Conservation (phyloP, 192 early-diverging fungal genomes). For the Coemansia sp. region DNA sequence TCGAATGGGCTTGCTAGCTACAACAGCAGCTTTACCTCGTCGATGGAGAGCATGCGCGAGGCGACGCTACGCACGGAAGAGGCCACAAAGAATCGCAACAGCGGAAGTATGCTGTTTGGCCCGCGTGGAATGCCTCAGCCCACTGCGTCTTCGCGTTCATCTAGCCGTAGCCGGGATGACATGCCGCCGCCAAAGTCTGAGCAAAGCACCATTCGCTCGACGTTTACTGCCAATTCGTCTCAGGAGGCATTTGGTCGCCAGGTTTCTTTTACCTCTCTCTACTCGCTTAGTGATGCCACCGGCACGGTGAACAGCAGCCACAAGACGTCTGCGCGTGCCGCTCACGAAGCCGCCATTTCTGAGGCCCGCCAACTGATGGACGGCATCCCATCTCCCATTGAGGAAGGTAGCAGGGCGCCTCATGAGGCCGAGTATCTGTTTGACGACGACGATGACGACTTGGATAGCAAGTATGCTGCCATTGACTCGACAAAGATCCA, state of each 20-base stretch:
- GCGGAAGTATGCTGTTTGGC: slow-evolving; percentile 52
- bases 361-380: slow-evolving; percentile 49
- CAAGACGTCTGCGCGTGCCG: slow-evolving; percentile 13
- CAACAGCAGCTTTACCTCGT: slow-evolving; percentile 43
- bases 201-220: slow-evolving; percentile 20
- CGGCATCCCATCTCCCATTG: slow-evolving; percentile 46
- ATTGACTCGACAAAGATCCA: slow-evolving; percentile 26
- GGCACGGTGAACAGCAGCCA: slow-evolving; percentile 12
- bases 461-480: not conserved
- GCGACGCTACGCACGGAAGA: slow-evolving; percentile 35
- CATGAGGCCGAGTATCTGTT: slow-evolving; percentile 55
- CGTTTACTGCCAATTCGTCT: slow-evolving; percentile 11
- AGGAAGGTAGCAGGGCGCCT: slow-evolving; percentile 1
- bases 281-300: slow-evolving; percentile 30
- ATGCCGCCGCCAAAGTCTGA: slow-evolving; percentile 12
- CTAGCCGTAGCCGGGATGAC: slow-evolving; percentile 26
- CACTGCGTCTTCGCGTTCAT: slow-evolving; percentile 18
- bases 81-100: slow-evolving; percentile 19
- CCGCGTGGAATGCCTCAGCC: slow-evolving; percentile 47
- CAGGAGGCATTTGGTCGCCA: slow-evolving; percentile 17
- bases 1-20: not conserved
- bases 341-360: slow-evolving; percentile 40
- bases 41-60: slow-evolving; percentile 53
- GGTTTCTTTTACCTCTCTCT: slow-evolving; percentile 38
- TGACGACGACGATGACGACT: slow-evolving; percentile 32